Percentiles rank a stretch among this genome's conserved stretches.
Evolutionary conservation across 2,329 filamentous ascomycete genomes (phyloP).

Genomic region (Rutstroemia sp.): DNA sequence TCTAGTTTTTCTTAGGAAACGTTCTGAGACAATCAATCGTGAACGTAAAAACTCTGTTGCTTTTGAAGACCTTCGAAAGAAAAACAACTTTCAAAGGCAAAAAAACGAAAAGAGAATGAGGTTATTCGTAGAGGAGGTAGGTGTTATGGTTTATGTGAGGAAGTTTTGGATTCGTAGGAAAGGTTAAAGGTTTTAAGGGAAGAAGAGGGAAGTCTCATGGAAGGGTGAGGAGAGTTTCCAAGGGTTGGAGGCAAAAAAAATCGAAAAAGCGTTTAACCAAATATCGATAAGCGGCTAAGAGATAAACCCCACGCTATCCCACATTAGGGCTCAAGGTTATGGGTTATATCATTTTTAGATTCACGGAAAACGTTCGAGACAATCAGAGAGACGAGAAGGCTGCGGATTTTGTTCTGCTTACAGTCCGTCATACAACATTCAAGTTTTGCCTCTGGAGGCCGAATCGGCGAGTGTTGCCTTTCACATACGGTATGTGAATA

Average conservation of each 20-base stretch:
- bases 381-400: too few species aligned
- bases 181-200: neutral
- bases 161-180: neutral
- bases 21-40: neutral
- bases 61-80: neutral
- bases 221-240: neutral
- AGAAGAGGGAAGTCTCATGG: neutral
- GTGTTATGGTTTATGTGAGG: neutral
- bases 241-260: neutral
- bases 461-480: too few species aligned
- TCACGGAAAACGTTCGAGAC: too few species aligned
- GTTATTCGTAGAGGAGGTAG: neutral
- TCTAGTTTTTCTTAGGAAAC: neutral
- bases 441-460: too few species aligned
- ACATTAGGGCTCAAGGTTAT: neutral
- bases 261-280: neutral
- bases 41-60: neutral
- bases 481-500: too few species aligned
- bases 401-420: too few species aligned
- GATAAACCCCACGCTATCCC: neutral
- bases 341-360: too few species aligned
- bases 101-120: neutral
- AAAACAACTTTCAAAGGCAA: neutral
- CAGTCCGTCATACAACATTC: too few species aligned
- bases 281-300: neutral